Percentiles rank a stretch among this genome's conserved stretches.
phyloP scores from a whole-genome alignment of 2,329 filamentous ascomycete genomes.

The Chalara sp. region DNA sequence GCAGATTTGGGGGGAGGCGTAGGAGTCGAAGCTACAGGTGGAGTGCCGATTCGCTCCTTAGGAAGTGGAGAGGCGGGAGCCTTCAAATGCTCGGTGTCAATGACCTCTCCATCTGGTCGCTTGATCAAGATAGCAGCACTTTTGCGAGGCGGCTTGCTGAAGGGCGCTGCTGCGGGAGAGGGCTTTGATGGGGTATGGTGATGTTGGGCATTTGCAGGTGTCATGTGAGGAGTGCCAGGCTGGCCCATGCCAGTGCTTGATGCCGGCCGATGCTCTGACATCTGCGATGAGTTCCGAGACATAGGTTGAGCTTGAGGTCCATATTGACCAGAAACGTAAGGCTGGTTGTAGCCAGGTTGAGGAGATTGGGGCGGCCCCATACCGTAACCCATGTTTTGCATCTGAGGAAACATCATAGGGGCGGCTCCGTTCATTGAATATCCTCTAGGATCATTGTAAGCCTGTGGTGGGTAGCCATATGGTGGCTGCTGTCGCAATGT shows the following conservation, averaged over 20 bases:
- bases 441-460: conserved; percentile 37
- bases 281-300: conserved; percentile 78
- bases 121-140: conserved; percentile 79
- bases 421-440: conserved; percentile 33
- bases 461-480: conserved; percentile 45
- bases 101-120: conserved; percentile 69
- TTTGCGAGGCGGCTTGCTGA: conserved; percentile 37
- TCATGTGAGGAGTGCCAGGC: conserved; percentile 26
- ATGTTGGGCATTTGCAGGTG: conserved; percentile 27
- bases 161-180: conserved; percentile 31
- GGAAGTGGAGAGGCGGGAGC: conserved; percentile 53
- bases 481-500: conserved; percentile 50
- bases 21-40: conserved; percentile 61
- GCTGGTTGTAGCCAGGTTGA: conserved; percentile 39
- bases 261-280: conserved; percentile 55
- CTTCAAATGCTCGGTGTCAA: conserved; percentile 62
- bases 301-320: conserved; percentile 54
- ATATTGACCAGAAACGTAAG: conserved; percentile 30
- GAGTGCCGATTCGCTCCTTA: conserved; percentile 50
- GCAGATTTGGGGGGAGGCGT: conserved; percentile 74
- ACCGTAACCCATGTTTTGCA: conserved; percentile 41
- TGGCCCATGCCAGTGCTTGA: conserved; percentile 30
- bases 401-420: conserved; percentile 35
- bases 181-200: conserved; percentile 53
- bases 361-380: conserved; percentile 36